These are phyloP conservation scores for Populus euphratica DNA, from an alignment of 345 rosid species.

Conservation along the genomic window DNA sequence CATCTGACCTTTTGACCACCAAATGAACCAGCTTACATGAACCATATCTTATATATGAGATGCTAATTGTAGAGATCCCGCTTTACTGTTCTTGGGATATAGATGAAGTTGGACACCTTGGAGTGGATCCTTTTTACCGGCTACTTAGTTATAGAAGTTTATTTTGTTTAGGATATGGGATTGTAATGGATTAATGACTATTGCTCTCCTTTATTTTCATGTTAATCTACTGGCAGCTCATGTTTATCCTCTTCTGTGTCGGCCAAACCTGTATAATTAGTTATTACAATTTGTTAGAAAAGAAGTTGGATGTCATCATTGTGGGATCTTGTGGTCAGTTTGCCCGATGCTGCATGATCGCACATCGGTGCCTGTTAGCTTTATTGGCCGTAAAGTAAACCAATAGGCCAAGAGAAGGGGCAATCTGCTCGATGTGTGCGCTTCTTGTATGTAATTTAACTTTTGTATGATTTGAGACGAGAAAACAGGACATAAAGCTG, in stretches of 20 bases:
- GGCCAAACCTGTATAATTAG: neutral
- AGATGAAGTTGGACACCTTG: neutral
- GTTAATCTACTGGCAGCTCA: neutral
- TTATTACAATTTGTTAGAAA: neutral
- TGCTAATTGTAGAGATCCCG: neutral
- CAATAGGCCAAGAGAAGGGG: neutral
- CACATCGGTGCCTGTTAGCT: neutral
- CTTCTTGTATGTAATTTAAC: neutral
- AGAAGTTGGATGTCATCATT: neutral
- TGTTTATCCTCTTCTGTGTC: neutral
- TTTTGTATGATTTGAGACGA: neutral
- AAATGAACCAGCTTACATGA: conserved; percentile 8
- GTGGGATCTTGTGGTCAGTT: neutral
- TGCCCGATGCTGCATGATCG: neutral
- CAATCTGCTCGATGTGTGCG: no score
- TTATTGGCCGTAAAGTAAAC: neutral
- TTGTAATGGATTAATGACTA: neutral
- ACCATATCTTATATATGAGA: neutral
- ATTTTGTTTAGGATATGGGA: neutral
- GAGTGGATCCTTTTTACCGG: neutral
- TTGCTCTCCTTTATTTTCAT: neutral
- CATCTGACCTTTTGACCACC: conserved; percentile 23
- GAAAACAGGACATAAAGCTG: neutral
- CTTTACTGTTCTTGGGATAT: neutral
- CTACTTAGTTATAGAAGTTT: neutral